These are phyloP conservation scores for Brettanomyces nanus DNA, from an alignment of 805 yeast genomes.

Conservation along the genomic window DNA sequence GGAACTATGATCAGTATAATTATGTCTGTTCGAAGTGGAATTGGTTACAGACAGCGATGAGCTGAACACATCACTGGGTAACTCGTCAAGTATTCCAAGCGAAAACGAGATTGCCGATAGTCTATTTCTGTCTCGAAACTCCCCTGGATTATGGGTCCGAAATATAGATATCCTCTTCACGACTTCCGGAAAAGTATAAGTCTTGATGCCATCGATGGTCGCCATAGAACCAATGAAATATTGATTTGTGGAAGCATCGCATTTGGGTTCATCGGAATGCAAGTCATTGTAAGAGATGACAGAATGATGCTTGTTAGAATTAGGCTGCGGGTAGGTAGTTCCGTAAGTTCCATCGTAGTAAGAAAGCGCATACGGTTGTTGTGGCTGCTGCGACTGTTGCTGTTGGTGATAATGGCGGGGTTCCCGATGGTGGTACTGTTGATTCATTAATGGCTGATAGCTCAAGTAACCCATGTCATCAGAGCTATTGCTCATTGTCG, in stretches of 20 bases:
- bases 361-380: not conserved
- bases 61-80: slow-evolving; percentile 3
- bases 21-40: not conserved
- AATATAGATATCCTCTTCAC: slow-evolving; percentile 35
- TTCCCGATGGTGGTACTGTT: slow-evolving; percentile 2
- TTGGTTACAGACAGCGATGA: not conserved
- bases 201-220: slow-evolving; percentile 28
- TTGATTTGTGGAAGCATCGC: slow-evolving; percentile 57
- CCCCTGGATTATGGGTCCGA: slow-evolving; percentile 32
- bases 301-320: not conserved
- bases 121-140: slow-evolving; percentile 25
- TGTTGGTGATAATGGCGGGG: not conserved
- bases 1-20: not conserved
- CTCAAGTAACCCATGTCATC: slow-evolving; percentile 21
- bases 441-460: slow-evolving; percentile 20
- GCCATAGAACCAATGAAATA: slow-evolving; percentile 49
- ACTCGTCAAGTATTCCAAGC: slow-evolving; percentile 35
- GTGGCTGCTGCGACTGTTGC: not conserved
- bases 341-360: not conserved
- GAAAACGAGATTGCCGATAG: slow-evolving; percentile 39
- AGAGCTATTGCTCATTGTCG: slow-evolving; percentile 30
- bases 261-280: slow-evolving; percentile 30
- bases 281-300: slow-evolving; percentile 6
- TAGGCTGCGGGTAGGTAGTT: not conserved
- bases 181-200: slow-evolving; percentile 53